A percentile compares a stretch with the other conserved stretches of the same genome.
phyloP scores from a whole-genome alignment of 768 basidiomycete genomes.

The Pisolithus microcarpus region DNA sequence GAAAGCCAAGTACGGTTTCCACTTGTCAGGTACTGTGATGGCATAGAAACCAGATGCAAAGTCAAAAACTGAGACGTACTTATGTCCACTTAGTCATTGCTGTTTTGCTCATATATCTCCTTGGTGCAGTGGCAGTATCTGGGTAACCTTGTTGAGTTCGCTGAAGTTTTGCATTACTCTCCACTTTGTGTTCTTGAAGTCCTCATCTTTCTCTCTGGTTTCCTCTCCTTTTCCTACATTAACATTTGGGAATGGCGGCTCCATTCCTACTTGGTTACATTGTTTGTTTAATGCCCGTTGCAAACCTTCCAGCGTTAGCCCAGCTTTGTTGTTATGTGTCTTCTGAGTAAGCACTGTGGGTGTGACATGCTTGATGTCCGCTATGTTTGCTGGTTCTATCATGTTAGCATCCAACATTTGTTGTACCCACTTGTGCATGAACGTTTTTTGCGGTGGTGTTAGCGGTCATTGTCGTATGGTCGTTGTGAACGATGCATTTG shows the following conservation, averaged over 20 bases:
- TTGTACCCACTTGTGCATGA: too few relatives aligned
- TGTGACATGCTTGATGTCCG: background rate
- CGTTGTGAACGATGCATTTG: background rate
- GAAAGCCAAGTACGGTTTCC: too few relatives aligned
- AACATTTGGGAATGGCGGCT: background rate
- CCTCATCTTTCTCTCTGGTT: background rate
- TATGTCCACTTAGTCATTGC: too few relatives aligned
- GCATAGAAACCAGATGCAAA: too few relatives aligned
- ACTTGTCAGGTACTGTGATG: too few relatives aligned
- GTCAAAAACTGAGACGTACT: too few relatives aligned
- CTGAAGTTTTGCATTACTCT: background rate
- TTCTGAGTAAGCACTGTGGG: conserved; percentile 33
- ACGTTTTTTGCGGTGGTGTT: background rate
- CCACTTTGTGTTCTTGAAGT: background rate
- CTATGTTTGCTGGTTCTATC: background rate
- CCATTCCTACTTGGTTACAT: background rate
- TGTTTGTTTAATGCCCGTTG: conserved; percentile 24
- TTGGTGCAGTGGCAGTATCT: background rate
- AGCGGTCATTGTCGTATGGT: background rate
- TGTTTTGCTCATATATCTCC: too few relatives aligned
- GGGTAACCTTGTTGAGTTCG: background rate
- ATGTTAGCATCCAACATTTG: too few relatives aligned
- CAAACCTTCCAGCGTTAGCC: conserved; percentile 29
- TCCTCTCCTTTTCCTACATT: background rate
- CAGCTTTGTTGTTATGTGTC: conserved; percentile 20